These are phyloP conservation scores for Neoboletus subvelutipes DNA, from an alignment of 768 basidiomycete species.

Conservation along the genomic window DNA sequence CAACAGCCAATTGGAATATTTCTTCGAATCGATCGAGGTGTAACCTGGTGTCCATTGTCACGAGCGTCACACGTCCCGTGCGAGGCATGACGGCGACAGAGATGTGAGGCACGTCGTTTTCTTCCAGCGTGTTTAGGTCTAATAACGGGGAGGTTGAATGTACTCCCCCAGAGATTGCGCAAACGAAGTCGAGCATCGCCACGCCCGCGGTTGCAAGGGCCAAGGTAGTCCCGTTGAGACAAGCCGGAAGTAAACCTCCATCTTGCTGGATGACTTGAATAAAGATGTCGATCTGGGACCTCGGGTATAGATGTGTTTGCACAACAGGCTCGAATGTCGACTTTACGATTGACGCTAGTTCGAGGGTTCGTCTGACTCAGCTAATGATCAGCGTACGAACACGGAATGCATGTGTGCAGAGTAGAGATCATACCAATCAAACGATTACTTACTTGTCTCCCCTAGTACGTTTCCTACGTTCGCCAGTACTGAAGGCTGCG, in stretches of 20 bases:
- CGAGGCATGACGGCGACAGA: constrained; percentile 90
- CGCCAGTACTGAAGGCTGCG: constrained; percentile 84
- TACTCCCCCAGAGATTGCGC: constrained; percentile 85
- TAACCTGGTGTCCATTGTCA: constrained; percentile 92
- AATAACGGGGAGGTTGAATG: constrained; percentile 79
- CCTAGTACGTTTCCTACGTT: constrained; percentile 69
- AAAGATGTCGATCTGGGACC: constrained; percentile 92
- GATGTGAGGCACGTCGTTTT: constrained; percentile 84
- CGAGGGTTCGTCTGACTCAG: constrained; percentile 70
- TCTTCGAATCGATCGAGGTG: constrained; percentile 93
- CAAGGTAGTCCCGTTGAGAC: constrained; percentile 93
- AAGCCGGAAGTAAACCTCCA: constrained; percentile 85
- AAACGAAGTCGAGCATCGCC: constrained; percentile 87
- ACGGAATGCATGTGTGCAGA: not conserved
- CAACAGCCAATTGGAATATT: constrained; percentile 74
- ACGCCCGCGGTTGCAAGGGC: constrained; percentile 90
- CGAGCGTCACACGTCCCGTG: constrained; percentile 80
- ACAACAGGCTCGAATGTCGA: constrained; percentile 97
- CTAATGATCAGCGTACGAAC: constrained; percentile 2
- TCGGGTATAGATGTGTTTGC: constrained; percentile 86
- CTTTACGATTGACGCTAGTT: constrained; percentile 84
- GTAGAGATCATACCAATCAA: not conserved
- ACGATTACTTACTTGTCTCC: constrained; percentile 77
- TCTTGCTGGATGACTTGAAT: constrained; percentile 94
- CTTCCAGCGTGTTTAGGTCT: constrained; percentile 87